Conservation (phyloP, 2,329 filamentous ascomycete genomes). For the Rachicladosporium sp. region DNA sequence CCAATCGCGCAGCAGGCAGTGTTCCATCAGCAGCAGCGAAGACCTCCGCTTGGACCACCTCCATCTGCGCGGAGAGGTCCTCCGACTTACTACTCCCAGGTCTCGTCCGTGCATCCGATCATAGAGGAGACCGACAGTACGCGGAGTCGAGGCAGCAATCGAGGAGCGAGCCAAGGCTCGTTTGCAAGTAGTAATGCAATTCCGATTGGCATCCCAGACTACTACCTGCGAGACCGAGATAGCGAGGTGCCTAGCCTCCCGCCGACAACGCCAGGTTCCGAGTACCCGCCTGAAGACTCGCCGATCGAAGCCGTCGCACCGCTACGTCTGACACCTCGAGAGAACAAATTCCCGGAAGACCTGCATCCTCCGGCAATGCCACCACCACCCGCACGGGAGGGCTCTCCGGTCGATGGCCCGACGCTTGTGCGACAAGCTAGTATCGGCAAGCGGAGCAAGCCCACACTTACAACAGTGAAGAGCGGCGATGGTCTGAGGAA, state of each 20-base stretch:
- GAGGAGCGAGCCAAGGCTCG: conserved; percentile 24
- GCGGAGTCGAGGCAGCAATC: conserved; percentile 11
- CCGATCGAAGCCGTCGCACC: conserved; percentile 3
- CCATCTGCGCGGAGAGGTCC: conserved; percentile 36
- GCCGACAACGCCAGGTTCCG: conserved; percentile 1
- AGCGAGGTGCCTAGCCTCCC: conserved; percentile 12
- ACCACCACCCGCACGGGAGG: not conserved
- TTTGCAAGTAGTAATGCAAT: conserved; percentile 39
- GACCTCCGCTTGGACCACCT: conserved; percentile 35
- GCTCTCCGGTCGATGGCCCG: conserved; percentile 6
- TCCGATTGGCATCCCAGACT: conserved; percentile 29
- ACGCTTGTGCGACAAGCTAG: conserved; percentile 30
- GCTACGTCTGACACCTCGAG: conserved; percentile 1
- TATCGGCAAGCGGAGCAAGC: conserved; percentile 34
- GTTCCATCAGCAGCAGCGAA: conserved; percentile 19
- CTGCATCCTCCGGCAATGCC: not conserved
- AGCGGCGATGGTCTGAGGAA: conserved; percentile 18
- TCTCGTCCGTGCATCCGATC: conserved; percentile 37
- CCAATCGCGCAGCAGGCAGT: conserved; percentile 20
- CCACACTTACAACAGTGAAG: conserved; percentile 36
- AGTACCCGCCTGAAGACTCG: conserved; percentile 1
- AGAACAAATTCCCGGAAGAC: conserved; percentile 1
- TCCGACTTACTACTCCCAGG: conserved; percentile 35
- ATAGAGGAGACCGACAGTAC: conserved; percentile 35
- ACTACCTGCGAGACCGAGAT: conserved; percentile 25